phyloP scores from a whole-genome alignment of 805 yeast species.

The Wickerhamiella parazyma region DNA sequence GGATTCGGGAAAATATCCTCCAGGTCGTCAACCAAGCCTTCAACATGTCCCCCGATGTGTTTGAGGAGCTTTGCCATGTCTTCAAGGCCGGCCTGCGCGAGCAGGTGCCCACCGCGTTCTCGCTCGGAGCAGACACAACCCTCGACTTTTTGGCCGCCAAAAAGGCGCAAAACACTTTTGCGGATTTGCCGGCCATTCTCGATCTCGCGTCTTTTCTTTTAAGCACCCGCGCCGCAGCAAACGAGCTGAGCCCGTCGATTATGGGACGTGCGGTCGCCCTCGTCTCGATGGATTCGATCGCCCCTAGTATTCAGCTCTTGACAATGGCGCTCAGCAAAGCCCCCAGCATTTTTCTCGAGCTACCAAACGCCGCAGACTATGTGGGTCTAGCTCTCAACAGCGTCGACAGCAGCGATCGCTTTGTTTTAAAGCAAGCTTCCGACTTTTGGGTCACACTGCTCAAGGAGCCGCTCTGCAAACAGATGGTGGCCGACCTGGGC shows the following conservation, averaged over 20 bases:
- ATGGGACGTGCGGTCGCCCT: neutral
- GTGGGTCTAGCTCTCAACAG: conserved; percentile 30
- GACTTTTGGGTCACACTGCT: conserved; percentile 43
- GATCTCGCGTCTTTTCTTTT: conserved; percentile 23
- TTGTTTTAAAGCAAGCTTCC: conserved; percentile 38
- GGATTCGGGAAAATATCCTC: conserved; percentile 32
- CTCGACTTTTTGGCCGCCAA: conserved; percentile 31
- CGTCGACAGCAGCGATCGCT: conserved; percentile 38
- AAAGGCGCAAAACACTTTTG: conserved; percentile 18
- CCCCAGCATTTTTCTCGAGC: conserved; percentile 12
- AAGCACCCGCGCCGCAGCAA: conserved; percentile 13
- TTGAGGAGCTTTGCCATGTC: conserved; percentile 51
- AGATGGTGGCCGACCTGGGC: conserved; percentile 23
- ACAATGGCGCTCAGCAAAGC: conserved; percentile 16
- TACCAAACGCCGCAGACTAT: conserved; percentile 17
- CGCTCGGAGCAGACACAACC: conserved; percentile 32
- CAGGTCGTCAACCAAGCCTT: conserved; percentile 29
- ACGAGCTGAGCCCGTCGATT: conserved; percentile 1
- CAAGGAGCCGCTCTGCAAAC: conserved; percentile 10
- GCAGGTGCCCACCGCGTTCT: conserved; percentile 51
- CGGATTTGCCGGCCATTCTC: conserved; percentile 17
- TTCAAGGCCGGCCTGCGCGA: conserved; percentile 56
- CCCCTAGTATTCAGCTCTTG: conserved; percentile 22
- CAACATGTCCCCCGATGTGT: conserved; percentile 32
- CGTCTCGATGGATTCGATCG: conserved; percentile 19